Conservation (phyloP, 73 alveolate species). For the Tetrahymena malaccensis region DNA sequence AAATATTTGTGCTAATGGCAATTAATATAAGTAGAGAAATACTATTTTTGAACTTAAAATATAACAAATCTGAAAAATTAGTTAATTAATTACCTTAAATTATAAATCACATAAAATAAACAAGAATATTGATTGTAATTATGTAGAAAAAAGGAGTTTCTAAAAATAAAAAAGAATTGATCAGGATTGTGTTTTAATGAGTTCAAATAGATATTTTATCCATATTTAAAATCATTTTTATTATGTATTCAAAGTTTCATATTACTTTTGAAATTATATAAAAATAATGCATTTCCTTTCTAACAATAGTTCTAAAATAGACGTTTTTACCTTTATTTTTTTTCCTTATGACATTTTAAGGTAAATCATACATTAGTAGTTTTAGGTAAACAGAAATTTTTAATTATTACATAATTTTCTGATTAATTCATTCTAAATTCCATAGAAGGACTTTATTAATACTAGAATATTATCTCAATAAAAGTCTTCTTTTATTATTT, state of each 20-base stretch:
- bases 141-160: neutral
- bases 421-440: too few species aligned
- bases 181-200: neutral
- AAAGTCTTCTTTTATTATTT: too few species aligned
- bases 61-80: neutral
- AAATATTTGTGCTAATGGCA: too few species aligned
- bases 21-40: neutral
- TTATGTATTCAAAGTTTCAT: too few species aligned
- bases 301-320: too few species aligned
- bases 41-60: neutral
- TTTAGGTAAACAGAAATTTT: neutral
- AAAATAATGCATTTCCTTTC: too few species aligned
- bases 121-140: neutral
- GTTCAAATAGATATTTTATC: too few species aligned
- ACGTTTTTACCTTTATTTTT: neutral
- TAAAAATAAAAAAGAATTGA: neutral
- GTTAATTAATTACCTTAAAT: neutral
- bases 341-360: neutral
- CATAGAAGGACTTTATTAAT: too few species aligned
- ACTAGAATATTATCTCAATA: too few species aligned
- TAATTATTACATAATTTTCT: too few species aligned
- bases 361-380: neutral
- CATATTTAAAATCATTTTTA: too few species aligned
- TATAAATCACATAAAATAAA: neutral
- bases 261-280: too few species aligned